These are phyloP conservation scores for Penicillium samsonianum DNA, from an alignment of 495 filamentous ascomycete genomes.

Conservation along the genomic window DNA sequence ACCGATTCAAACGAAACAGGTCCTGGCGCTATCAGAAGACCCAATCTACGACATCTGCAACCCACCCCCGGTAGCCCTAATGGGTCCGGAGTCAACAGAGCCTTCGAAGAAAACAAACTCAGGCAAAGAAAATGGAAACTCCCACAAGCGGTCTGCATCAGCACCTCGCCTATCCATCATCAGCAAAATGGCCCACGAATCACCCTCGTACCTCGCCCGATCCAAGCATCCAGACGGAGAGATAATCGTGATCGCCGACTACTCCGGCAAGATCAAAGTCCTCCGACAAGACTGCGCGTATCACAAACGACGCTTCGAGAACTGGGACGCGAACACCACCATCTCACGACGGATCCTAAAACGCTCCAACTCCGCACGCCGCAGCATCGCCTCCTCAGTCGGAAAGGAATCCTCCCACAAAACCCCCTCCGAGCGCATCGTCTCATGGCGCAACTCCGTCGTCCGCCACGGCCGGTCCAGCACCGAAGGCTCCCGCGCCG, in stretches of 20 bases:
- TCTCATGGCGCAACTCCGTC: conserved; percentile 83
- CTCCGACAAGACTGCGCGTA: conserved; percentile 92
- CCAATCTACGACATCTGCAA: conserved; percentile 97
- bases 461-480: conserved; percentile 58
- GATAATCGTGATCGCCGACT: conserved; percentile 91
- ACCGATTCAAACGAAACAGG: conserved; percentile 72
- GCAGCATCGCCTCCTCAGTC: conserved; percentile 50
- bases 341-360: conserved; percentile 76
- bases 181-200: conserved; percentile 58
- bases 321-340: conserved; percentile 62
- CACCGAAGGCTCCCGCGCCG: conserved; percentile 50
- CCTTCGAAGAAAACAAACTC: conserved; percentile 37
- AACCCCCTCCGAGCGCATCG: conserved; percentile 77
- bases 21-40: conserved; percentile 79
- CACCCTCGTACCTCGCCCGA: conserved; percentile 71
- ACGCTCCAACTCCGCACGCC: conserved; percentile 65
- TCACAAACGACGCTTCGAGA: conserved; percentile 55
- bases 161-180: conserved; percentile 41
- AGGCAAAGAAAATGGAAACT: conserved; percentile 22
- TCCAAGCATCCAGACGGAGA: conserved; percentile 79
- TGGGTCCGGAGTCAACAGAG: conserved; percentile 60
- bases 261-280: conserved; percentile 84
- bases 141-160: conserved; percentile 23
- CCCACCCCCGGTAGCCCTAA: conserved; percentile 84
- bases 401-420: conserved; percentile 52